Conservation (phyloP, 108 stramenopile genomes). For the Pinguiococcus pyrenoidosus region DNA sequence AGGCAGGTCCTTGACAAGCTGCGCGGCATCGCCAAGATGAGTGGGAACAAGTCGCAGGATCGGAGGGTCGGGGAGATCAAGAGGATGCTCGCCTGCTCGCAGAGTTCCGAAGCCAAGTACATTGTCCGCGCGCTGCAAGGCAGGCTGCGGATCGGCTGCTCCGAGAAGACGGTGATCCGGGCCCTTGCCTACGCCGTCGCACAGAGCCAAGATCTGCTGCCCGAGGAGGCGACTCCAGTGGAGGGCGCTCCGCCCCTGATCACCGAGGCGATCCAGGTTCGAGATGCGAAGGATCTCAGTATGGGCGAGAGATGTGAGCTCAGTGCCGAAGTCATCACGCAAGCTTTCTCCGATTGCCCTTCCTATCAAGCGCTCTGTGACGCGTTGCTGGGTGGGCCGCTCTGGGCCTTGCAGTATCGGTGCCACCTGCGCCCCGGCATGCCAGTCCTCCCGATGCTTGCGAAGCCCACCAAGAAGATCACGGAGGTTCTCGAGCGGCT, state of each 20-base stretch:
- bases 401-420: conserved; percentile 46
- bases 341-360: conserved; percentile 87
- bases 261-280: conserved; percentile 4
- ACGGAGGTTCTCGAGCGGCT: conserved; percentile 86
- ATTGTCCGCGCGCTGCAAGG: conserved; percentile 95
- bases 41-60: no score
- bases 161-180: conserved; percentile 81
- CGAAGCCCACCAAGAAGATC: conserved; percentile 91
- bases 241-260: background rate
- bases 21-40: no score
- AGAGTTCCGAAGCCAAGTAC: conserved; percentile 76
- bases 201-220: no score
- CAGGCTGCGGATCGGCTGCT: conserved; percentile 89
- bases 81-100: conserved; percentile 57
- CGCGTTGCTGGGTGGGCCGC: conserved; percentile 58
- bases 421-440: conserved; percentile 81
- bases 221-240: no score
- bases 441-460: conserved; percentile 96
- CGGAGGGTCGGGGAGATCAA: no score
- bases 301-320: conserved; percentile 63
- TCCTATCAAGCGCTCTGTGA: conserved; percentile 69
- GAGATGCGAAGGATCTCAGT: background rate
- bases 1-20: no score
- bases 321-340: conserved; percentile 74
- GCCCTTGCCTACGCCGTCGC: conserved; percentile 76